Evolutionary conservation across 2,329 filamentous ascomycete genomes (phyloP), one percentile per base, ranked within the genome.

Genomic region (Aschersonia sp.): DNA sequence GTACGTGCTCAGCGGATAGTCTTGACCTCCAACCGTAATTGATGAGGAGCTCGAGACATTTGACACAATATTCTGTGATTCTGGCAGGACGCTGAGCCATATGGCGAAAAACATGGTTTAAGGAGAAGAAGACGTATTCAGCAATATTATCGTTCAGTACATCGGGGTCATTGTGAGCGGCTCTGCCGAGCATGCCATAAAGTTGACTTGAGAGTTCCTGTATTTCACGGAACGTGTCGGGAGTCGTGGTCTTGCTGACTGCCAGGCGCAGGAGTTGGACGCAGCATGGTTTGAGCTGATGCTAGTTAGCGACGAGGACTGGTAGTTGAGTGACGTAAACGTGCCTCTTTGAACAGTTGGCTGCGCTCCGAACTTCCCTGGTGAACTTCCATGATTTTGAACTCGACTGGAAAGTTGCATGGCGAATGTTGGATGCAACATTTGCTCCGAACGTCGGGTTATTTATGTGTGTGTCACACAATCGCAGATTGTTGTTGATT

Each of bases 101-200:
- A 52, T 81, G 76, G 50, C 87, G 82, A 56, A 98, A 82, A 40
- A 97, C 79, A 55, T 92, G 84, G 0, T 87, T 89, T 0, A 98
- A 70, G 0, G 92, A 92, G 52, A 96, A 95, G 70, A 97, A 97
- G 58, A 85, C 77, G 70, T 97, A 98, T 68, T 96, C 89, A 10
- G 89, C 88, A 20, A 97, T 69, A 61, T 89, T 91, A 47, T 82
- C 75, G 61, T 96, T 87, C 20, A 97, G 63, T 0, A 69, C 67
- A 2, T 67, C 60, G 3, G 69, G 62, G 52, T 78, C 70, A 30
- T 57, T 58, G 42, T 61, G 57, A 31, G 67, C 55, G 55, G 73
- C 73, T 32, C 60, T 59, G 43, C 69, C 59, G 4, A 81, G 62
- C n/a, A 76, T 61, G 29, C 53, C 52, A 31, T 70, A 62, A 3